These are phyloP conservation scores for Erythrophleum fordii DNA, from an alignment of 306 rosid genomes.

Conservation along the genomic window DNA sequence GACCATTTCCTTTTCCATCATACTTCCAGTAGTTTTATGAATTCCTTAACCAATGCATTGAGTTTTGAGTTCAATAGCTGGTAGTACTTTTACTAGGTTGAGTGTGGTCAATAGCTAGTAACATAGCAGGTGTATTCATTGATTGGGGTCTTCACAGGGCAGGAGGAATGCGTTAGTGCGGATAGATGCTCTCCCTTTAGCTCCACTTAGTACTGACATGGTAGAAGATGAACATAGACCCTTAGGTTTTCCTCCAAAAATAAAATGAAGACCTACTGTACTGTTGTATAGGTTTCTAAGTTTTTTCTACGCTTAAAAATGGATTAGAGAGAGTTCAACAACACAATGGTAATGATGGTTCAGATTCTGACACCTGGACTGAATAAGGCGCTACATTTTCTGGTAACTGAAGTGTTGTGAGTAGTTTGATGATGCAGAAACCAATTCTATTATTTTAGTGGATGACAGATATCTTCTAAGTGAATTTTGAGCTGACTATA, in stretches of 20 bases:
- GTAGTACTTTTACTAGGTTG: not conserved
- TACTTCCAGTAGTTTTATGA: not conserved
- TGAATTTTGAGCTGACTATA: not conserved
- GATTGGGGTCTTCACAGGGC: not conserved
- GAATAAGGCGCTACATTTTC: not conserved
- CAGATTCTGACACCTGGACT: not conserved
- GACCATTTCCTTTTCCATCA: constrained; percentile 5
- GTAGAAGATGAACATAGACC: not conserved
- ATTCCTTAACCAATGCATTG: not conserved
- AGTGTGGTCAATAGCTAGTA: not conserved
- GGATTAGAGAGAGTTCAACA: not conserved
- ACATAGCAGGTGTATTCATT: not conserved
- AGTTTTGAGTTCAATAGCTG: not conserved
- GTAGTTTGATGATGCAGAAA: not conserved
- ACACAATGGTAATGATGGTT: not conserved
- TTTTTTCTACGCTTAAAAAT: not conserved
- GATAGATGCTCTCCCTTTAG: not conserved
- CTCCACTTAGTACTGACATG: not conserved
- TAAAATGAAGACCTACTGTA: not conserved
- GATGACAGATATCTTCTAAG: not conserved
- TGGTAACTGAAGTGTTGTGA: not conserved
- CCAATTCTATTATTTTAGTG: not conserved
- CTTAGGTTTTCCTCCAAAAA: not conserved
- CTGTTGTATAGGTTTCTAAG: not conserved
- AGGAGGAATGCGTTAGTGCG: not conserved